Base-by-base conservation (phyloP, 2,329 filamentous ascomycete genomes). In the Ophiostoma ulmi region DNA sequence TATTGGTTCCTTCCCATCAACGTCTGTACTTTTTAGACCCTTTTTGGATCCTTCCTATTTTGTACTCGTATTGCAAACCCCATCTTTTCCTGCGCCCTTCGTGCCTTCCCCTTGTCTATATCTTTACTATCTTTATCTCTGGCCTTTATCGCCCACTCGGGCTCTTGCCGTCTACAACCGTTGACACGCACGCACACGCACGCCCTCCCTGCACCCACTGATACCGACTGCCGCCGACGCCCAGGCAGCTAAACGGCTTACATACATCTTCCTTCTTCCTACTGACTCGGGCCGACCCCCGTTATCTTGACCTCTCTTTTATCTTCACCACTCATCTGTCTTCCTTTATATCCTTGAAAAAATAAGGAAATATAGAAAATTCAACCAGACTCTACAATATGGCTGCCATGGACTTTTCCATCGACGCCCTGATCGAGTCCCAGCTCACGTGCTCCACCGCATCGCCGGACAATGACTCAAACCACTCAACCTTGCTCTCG, bases 371-470 rank as follows among this genome's bases (percentile, higher is more conserved):
- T 31, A 31, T 31, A 31, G 31, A 31, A 31, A 31, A 35, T 35
- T 61, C 31, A 22, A 35, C 26, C 22, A 68, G 14, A 2, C 26
- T 20, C 11, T 36, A 17, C 22, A 26, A 31, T 13, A 67, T 67
- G 67, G 67, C 67, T 20, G 48, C 67, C 67, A 38, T 68, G 67
- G 67, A 68, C 35, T 68, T 71, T 22, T 63, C 61, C 35, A 55
- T 71, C 31, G 70, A 71, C 66, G 67, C 70, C 66, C 41, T 71
- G 17, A 55, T 71, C 58, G 70, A 41, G 66, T 65, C 70, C 22
- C 55, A 35, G 31, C n/a, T 64, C 41, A 66, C 70, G 38, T 17
- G 38, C 66, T 36, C 69, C 6, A 7, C 55, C n/a, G 65, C 39
- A 22, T 22, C n/a, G 48, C 26, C 68, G 35, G 52, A 65, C 26